Evolutionary conservation across 2,329 filamentous ascomycete genomes (phyloP).

Genomic region (Aspergillus ochraceus): DNA sequence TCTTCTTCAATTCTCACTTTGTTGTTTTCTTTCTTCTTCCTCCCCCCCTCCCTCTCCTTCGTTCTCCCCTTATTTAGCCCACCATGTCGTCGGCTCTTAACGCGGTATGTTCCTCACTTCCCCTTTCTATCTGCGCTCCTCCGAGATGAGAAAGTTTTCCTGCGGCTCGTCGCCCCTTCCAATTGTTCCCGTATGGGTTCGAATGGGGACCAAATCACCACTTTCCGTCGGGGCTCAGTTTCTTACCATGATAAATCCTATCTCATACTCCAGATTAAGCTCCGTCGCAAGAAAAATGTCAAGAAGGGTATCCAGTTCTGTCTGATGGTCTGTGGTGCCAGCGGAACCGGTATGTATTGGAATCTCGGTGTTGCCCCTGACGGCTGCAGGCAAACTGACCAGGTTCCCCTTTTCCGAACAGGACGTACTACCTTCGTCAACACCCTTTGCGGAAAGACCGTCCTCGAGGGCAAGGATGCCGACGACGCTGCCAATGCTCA

Average conservation of each 20-base stretch:
- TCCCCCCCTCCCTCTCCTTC: constrained; percentile 23
- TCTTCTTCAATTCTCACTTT: constrained; percentile 18
- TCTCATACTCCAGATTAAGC: constrained; percentile 69
- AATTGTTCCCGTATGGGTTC: constrained; percentile 13
- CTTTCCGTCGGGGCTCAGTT: not conserved
- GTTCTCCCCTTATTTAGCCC: constrained; percentile 28
- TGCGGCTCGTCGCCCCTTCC: constrained; percentile 16
- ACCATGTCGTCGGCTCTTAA: constrained; percentile 56
- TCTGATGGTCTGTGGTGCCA: constrained; percentile 99
- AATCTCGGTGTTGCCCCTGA: constrained; percentile 2
- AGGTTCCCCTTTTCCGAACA: constrained; percentile 38
- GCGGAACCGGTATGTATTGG: constrained; percentile 79
- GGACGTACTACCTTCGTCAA: constrained; percentile 99
- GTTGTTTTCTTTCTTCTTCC: constrained; percentile 18
- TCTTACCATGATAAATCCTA: constrained; percentile 9
- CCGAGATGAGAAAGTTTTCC: constrained; percentile 15
- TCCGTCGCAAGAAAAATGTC: constrained; percentile 99
- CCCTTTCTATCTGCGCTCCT: constrained; percentile 23
- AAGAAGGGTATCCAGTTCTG: constrained; percentile 99
- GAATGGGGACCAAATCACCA: not conserved
- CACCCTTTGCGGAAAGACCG: constrained; percentile 93
- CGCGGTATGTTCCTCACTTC: constrained; percentile 48
- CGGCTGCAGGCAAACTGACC: constrained; percentile 15
- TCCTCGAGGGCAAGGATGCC: constrained; percentile 86
- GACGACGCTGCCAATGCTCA: constrained; percentile 88